Percentiles rank a stretch among this genome's conserved stretches.
Evolutionary conservation across 2,329 filamentous ascomycete genomes (phyloP).

Genomic region (Nothopassalora personata): DNA sequence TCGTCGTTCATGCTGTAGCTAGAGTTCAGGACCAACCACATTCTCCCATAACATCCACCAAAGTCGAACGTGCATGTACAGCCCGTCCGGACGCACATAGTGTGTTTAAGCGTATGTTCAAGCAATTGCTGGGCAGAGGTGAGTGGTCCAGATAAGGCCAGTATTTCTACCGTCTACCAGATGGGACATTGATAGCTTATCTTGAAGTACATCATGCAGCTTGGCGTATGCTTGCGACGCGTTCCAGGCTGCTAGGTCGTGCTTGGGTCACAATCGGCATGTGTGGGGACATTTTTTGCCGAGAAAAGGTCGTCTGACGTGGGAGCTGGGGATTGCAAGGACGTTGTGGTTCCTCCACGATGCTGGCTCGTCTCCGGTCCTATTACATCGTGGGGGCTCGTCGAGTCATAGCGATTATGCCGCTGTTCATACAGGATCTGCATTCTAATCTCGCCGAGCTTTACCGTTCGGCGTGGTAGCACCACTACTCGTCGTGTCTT

Average conservation of each 20-base stretch:
- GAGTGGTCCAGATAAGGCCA: background rate
- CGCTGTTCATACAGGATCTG: no score
- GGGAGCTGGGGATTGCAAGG: no score
- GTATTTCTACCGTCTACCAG: background rate
- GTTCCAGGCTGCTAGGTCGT: background rate
- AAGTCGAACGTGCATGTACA: background rate
- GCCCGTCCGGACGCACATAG: background rate
- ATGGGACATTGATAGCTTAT: background rate
- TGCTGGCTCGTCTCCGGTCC: no score
- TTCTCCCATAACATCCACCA: background rate
- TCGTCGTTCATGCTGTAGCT: background rate
- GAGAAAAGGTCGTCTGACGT: no score
- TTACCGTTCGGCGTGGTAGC: constrained; percentile 4
- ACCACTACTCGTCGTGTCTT: background rate
- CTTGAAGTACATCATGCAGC: background rate
- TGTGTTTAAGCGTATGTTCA: background rate
- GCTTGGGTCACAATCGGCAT: no score
- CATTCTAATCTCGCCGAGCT: constrained; percentile 2
- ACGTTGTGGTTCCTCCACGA: no score
- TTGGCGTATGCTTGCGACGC: background rate
- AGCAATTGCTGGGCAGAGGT: background rate
- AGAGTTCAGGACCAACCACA: background rate
- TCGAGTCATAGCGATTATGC: no score
- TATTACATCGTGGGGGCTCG: no score
- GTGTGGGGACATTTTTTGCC: no score